A percentile compares a stretch with the other conserved stretches of the same genome.
Evolutionary conservation across 2,329 filamentous ascomycete species (phyloP).

Genomic region (Penicillium expansum): DNA sequence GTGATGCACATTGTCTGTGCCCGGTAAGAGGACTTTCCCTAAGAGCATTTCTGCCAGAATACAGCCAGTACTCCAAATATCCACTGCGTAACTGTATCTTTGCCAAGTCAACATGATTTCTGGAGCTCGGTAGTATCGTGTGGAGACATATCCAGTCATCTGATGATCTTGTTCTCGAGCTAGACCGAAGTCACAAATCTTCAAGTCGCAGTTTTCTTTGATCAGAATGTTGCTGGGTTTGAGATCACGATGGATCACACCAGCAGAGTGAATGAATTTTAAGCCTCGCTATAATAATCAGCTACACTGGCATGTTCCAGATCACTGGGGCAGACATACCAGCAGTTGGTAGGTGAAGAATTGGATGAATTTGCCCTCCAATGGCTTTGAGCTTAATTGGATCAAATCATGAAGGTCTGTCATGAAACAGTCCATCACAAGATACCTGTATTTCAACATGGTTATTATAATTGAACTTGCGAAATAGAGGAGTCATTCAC

Average conservation of each 20-base stretch:
- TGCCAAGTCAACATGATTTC: conserved; percentile 99
- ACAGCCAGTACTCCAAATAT: conserved; percentile 98
- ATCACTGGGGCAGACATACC: neutral
- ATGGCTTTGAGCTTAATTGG: neutral
- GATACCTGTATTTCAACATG: neutral
- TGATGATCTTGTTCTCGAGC: conserved; percentile 96
- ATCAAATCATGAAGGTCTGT: conserved; percentile 8
- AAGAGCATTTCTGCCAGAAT: conserved; percentile 99
- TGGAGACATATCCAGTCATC: conserved; percentile 98
- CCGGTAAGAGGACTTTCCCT: conserved; percentile 93
- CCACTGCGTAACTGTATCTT: conserved; percentile 97
- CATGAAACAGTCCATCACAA: conserved; percentile 7
- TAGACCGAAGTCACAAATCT: conserved; percentile 97
- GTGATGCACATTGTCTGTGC: conserved; percentile 98
- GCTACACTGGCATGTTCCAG: neutral
- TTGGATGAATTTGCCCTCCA: conserved; percentile 2
- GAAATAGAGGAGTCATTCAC: neutral
- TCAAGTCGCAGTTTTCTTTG: conserved; percentile 98
- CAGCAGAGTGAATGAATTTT: conserved; percentile 97
- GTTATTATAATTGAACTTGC: neutral
- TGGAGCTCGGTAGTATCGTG: conserved; percentile 93
- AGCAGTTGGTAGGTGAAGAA: conserved; percentile 13
- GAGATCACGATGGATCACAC: conserved; percentile 70
- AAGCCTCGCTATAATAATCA: conserved; percentile 67
- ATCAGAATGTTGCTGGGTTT: conserved; percentile 98